Base-by-base conservation (phyloP, 257 asterid species). In the Primulina eburnea region DNA sequence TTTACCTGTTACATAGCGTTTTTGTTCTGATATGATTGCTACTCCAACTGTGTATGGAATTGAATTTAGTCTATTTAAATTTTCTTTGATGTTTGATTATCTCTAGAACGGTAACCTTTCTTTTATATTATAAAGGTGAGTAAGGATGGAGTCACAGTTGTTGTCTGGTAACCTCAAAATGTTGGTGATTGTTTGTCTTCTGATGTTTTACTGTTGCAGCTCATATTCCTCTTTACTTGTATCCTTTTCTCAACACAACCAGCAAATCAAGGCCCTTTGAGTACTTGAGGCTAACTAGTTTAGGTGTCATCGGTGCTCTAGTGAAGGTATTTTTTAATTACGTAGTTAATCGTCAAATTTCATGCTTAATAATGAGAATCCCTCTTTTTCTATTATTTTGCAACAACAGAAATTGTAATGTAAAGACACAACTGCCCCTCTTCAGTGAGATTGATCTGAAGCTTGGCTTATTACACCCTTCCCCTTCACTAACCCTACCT, bases 271-370 rank as follows among this genome's bases (percentile, higher is more conserved):
- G 95, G 84, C 97, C 99, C 60, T 87, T 93, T 72, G 99, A 93
- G 86, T 87, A 90, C 80, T 77, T 90, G 82, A 86, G 97, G 89
- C 94, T 93, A 77, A 89, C 99, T 11, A 93, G 97, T 81, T 82
- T 93, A 58, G 99, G 99, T 21, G 96, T 93, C 73, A 87, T 93
- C 66, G 99, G 97, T 81, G 97, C 99, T 74, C 71, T 93, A 74
- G 97, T 93, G 78, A 93, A 93, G 99, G 99, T 93, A 87, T 65
- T 81, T 64, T 56, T 21, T 35, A 1, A 43, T 52, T 32, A 26
- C 9, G 20, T 16, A 30, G 24, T 55, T 53, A 11, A 32, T 18
- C 14, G 26, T 60, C 50, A 8, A 38, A 5, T 59, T 34, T 30
- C 60, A 33, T 60, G 64, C 55, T 20, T 30, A 17, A 21, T 72